phyloP scores from a whole-genome alignment of 2,329 filamentous ascomycete genomes.

The Corinectria fuckeliana region DNA sequence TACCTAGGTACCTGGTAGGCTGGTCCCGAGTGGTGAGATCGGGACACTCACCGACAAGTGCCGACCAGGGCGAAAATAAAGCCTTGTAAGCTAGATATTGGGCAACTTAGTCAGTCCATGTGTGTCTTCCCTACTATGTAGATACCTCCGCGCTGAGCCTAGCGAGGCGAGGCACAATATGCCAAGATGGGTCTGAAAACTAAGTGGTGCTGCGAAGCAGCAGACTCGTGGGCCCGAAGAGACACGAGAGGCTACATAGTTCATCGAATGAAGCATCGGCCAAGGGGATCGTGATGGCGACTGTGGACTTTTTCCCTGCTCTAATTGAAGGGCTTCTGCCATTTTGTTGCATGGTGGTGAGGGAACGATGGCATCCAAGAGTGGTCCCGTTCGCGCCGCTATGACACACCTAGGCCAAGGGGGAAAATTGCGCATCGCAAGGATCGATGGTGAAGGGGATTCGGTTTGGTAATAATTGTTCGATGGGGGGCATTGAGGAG shows the following conservation, averaged over 20 bases:
- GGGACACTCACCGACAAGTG: constrained; percentile 21
- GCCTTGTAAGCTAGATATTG: too few species aligned
- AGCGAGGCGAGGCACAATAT: neutral
- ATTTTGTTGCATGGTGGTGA: constrained; percentile 8
- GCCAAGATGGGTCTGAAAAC: neutral
- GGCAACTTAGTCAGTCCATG: neutral
- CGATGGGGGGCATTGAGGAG: constrained; percentile 17
- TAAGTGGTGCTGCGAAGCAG: neutral
- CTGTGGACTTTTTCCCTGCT: constrained; percentile 3
- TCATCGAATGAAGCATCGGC: constrained; percentile 5
- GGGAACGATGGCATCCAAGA: constrained; percentile 3
- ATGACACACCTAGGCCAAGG: constrained; percentile 24
- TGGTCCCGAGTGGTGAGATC: constrained; percentile 12
- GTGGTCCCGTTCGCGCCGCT: constrained; percentile 15
- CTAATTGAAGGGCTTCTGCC: neutral
- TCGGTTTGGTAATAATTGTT: constrained; percentile 33
- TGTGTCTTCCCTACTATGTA: constrained; percentile 1
- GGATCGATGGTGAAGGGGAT: constrained; percentile 19
- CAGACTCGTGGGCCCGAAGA: constrained; percentile 1
- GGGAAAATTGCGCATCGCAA: constrained; percentile 25
- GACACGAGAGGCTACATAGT: too few species aligned
- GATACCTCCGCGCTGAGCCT: constrained; percentile 2
- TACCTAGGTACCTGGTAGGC: too few species aligned
- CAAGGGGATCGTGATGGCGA: constrained; percentile 1
- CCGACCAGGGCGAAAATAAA: constrained; percentile 5